phyloP scores from a whole-genome alignment of 768 basidiomycete species.

The Agrocybe chaxingu region DNA sequence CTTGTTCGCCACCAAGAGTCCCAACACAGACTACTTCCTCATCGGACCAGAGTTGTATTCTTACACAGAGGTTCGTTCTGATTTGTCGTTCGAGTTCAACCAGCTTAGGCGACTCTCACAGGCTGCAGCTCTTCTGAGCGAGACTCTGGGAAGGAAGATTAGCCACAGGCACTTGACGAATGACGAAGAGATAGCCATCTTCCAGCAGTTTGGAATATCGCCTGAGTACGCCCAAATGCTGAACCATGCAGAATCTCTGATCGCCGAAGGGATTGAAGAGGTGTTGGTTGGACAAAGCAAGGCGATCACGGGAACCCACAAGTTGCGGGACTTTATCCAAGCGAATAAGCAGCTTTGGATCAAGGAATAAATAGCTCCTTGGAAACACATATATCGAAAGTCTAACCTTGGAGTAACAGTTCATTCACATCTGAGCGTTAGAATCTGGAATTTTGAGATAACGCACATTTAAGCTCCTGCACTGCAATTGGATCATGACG shows the following conservation, averaged over 20 bases:
- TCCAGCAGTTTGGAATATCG: constrained; percentile 8
- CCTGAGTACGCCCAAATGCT: constrained; percentile 10
- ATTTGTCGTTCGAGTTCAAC: not conserved
- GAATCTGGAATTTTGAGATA: too few species aligned
- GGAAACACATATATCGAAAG: too few species aligned
- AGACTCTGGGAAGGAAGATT: constrained; percentile 21
- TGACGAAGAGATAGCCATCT: constrained; percentile 5
- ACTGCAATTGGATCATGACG: too few species aligned
- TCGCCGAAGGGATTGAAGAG: constrained; percentile 16
- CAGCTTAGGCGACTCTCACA: constrained; percentile 1
- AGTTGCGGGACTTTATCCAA: constrained; percentile 12
- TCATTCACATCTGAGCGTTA: too few species aligned
- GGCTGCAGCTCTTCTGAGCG: constrained; percentile 18
- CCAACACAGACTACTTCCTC: too few species aligned
- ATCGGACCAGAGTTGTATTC: too few species aligned
- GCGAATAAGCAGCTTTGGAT: constrained; percentile 8
- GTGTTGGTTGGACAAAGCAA: not conserved
- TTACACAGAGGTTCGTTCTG: too few species aligned
- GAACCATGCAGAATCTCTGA: constrained; percentile 5
- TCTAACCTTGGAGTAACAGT: too few species aligned
- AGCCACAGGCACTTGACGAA: constrained; percentile 15
- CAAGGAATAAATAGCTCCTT: too few species aligned
- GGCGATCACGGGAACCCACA: not conserved
- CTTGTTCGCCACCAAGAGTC: too few species aligned
- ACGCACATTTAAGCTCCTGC: too few species aligned